Evolutionary conservation across 2,329 filamentous ascomycete species (phyloP), one percentile per base, ranked within the genome.

Genomic region (Gyromitra esculenta): DNA sequence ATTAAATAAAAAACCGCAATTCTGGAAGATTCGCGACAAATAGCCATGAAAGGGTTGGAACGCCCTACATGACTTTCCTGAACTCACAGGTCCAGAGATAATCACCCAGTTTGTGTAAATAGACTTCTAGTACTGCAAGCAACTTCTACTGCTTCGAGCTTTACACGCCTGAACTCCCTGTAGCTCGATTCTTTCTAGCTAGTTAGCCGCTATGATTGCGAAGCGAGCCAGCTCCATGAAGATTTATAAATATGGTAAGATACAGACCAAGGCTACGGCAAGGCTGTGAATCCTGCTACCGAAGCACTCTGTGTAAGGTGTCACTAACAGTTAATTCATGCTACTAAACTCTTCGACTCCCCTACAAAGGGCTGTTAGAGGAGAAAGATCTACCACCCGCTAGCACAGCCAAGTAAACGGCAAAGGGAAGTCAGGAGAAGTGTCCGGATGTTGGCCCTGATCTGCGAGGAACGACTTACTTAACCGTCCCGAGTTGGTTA

Each of bases 391-490:
- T 18, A 37, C 62, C 8, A 35, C 1, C 21, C 21, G 21, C 62
- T 52, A 52, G n/a, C 37, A 11, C 13, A 21, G 5, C 21, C 7
- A 31, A 45, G 15, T 43, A 62, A 62, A 62, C 48, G 48, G 48
- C 48, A 18, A 52, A 21, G 48, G 9, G 43, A 18, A 9, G 18
- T 60, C 56, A 60, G 31, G 59, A 21, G 59, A 43, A 43, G 9
- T 7, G 8, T 5, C 43, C 43, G 25, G 62, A 1, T 50, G 60
- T 11, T 65, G 62, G 25, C 41, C 62, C 43, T 43, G 25, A 65
- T 65, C 62, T 65, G 21, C 62, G 52, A 65, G 21, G 60, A 39
- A 48, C 45, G 8, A 9, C 59, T 5, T 9, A 41, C 35, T 39
- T 52, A 52, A 9, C 59, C 39, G 11, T 31, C 25, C 25, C 25